phyloP scores from a whole-genome alignment of 1,284 basidiomycete species.

The Ceratobasidium sp. region DNA sequence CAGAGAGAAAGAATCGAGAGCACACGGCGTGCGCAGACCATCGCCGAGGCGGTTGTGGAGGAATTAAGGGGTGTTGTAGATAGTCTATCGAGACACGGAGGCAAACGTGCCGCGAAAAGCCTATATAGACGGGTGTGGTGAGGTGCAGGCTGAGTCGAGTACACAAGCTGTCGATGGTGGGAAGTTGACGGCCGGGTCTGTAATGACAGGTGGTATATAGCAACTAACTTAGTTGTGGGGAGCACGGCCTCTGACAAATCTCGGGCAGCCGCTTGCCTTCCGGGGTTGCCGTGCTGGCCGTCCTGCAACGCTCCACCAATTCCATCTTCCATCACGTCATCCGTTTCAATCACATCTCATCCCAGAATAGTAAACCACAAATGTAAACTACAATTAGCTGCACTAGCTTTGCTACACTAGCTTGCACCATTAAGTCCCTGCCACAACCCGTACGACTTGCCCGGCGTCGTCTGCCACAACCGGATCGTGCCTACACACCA shows the following conservation, averaged over 20 bases:
- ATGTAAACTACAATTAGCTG: not conserved
- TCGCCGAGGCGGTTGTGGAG: conserved; percentile 24
- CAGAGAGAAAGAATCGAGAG: conserved; percentile 10
- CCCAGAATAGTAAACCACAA: conserved; percentile 29
- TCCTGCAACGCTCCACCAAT: conserved; percentile 12
- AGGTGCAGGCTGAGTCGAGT: conserved; percentile 34
- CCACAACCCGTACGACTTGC: conserved; percentile 95
- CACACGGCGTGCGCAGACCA: conserved; percentile 33
- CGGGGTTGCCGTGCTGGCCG: conserved; percentile 28
- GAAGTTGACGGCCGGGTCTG: conserved; percentile 14
- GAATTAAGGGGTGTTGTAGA: conserved; percentile 21
- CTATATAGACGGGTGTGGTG: conserved; percentile 39
- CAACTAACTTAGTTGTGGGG: no score
- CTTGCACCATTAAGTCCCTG: conserved; percentile 71
- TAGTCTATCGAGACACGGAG: conserved; percentile 13
- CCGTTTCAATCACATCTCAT: conserved; percentile 26
- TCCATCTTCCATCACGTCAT: conserved; percentile 39
- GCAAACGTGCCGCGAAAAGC: conserved; percentile 3
- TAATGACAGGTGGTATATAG: not conserved
- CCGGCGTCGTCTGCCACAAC: conserved; percentile 95
- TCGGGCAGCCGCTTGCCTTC: no score
- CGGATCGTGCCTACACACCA: conserved; percentile 82
- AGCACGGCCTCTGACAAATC: conserved; percentile 30
- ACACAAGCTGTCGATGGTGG: conserved; percentile 5
- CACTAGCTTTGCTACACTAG: not conserved